Conservation (phyloP, 345 rosid species). For the Heritiera littoralis region DNA sequence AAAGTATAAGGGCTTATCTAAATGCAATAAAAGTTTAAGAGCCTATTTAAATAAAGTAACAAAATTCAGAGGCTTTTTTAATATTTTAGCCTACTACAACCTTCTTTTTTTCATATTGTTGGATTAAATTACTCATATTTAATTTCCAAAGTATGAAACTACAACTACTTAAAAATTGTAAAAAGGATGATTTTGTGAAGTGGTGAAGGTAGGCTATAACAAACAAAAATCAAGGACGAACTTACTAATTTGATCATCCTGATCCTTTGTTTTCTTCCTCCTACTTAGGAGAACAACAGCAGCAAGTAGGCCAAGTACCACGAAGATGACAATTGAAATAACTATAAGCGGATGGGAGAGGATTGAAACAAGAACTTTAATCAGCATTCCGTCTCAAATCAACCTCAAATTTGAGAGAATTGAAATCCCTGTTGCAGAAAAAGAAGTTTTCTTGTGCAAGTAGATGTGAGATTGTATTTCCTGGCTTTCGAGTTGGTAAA, state of each 20-base stretch:
- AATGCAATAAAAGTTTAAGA: too few relatives aligned
- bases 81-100: too few relatives aligned
- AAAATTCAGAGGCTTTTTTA: too few relatives aligned
- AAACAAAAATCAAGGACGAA: neutral
- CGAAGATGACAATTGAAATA: conserved; percentile 26
- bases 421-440: neutral
- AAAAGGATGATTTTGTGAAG: neutral
- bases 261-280: neutral
- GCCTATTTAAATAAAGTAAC: too few relatives aligned
- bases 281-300: conserved; percentile 19
- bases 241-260: neutral
- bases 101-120: neutral
- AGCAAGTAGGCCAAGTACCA: conserved; percentile 14
- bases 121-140: neutral
- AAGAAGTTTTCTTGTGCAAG: too few relatives aligned
- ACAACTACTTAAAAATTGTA: neutral
- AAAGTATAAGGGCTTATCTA: too few relatives aligned
- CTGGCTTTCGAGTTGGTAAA: neutral
- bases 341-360: conserved; percentile 1
- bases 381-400: neutral
- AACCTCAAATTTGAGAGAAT: neutral
- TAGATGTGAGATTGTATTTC: too few relatives aligned
- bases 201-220: neutral
- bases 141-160: neutral
- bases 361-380: neutral